These are phyloP conservation scores for Anisogramma anomala DNA, from an alignment of 2,329 filamentous ascomycete genomes.

Conservation along the genomic window DNA sequence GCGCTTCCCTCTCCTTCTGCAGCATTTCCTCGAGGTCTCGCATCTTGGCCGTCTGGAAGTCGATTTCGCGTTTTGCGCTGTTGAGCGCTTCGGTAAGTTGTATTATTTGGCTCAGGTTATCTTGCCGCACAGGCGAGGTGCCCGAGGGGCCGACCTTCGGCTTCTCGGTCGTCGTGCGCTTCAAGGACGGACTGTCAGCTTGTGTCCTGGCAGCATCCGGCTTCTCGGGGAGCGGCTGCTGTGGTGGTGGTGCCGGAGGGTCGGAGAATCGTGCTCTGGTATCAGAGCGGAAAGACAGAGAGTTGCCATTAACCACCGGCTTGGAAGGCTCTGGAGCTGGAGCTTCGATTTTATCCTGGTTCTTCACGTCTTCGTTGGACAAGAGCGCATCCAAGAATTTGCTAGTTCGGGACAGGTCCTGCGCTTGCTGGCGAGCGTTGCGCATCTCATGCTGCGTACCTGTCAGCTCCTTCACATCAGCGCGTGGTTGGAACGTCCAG, in stretches of 20 bases:
- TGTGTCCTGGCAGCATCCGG: conserved; percentile 52
- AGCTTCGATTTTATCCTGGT: conserved; percentile 39
- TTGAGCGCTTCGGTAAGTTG: conserved; percentile 76
- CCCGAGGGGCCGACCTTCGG: conserved; percentile 45
- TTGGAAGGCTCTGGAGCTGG: conserved; percentile 37
- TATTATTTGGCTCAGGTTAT: conserved; percentile 61
- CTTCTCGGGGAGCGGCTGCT: conserved; percentile 87
- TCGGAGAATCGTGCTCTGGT: conserved; percentile 80
- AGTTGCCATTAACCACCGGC: conserved; percentile 37
- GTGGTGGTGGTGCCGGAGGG: conserved; percentile 83
- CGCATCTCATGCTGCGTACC: conserved; percentile 69
- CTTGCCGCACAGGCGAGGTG: conserved; percentile 47
- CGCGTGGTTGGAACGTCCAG: not conserved
- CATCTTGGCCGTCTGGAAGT: conserved; percentile 68
- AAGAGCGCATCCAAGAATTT: conserved; percentile 70
- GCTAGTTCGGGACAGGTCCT: conserved; percentile 72
- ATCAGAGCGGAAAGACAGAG: conserved; percentile 53
- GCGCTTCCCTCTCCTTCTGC: conserved; percentile 65
- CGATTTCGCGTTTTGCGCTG: conserved; percentile 74
- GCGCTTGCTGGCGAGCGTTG: conserved; percentile 73
- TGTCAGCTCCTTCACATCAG: conserved; percentile 19
- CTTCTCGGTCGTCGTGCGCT: conserved; percentile 64
- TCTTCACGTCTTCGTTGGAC: conserved; percentile 56
- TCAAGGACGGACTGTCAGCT: conserved; percentile 49
- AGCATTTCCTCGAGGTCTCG: conserved; percentile 71